A percentile compares a stretch with the other conserved stretches of the same genome.
phyloP scores from a whole-genome alignment of 106 monocot species.

The Dendrobium nobile region DNA sequence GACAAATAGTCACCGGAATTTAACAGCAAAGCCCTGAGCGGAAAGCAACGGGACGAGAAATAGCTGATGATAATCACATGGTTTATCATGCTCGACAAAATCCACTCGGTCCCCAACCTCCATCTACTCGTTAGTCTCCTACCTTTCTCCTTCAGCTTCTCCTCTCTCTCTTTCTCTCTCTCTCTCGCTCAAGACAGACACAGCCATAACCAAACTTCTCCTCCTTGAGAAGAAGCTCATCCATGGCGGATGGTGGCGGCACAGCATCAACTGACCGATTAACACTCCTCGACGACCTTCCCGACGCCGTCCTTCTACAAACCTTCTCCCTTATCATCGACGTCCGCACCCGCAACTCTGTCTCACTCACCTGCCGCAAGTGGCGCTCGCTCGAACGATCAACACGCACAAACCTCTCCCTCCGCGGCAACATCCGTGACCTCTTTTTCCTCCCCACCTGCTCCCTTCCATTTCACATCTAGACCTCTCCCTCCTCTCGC shows the following conservation, averaged over 20 bases:
- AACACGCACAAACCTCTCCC: constrained; percentile 61
- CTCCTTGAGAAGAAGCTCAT: neutral
- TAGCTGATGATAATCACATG: too few species aligned
- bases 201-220: too few species aligned
- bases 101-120: neutral
- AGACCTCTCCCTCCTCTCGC: constrained; percentile 88
- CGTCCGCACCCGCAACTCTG: constrained; percentile 53
- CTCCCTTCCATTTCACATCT: constrained; percentile 57
- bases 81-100: too few species aligned
- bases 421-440: constrained; percentile 69
- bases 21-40: too few species aligned
- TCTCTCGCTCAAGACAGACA: neutral
- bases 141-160: neutral
- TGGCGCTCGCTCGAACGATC: constrained; percentile 54
- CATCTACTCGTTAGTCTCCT: neutral
- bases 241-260: constrained; percentile 1
- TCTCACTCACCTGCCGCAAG: constrained; percentile 50
- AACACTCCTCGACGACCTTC: constrained; percentile 60
- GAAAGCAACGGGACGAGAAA: too few species aligned
- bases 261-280: neutral
- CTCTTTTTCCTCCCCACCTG: constrained; percentile 54
- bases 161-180: neutral
- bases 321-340: constrained; percentile 43
- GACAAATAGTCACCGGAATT: too few species aligned
- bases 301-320: constrained; percentile 52